Percentiles rank a stretch among this genome's conserved stretches.
Evolutionary conservation across 2,329 filamentous ascomycete species (phyloP).

Genomic region (Colletotrichum nymphaeae): DNA sequence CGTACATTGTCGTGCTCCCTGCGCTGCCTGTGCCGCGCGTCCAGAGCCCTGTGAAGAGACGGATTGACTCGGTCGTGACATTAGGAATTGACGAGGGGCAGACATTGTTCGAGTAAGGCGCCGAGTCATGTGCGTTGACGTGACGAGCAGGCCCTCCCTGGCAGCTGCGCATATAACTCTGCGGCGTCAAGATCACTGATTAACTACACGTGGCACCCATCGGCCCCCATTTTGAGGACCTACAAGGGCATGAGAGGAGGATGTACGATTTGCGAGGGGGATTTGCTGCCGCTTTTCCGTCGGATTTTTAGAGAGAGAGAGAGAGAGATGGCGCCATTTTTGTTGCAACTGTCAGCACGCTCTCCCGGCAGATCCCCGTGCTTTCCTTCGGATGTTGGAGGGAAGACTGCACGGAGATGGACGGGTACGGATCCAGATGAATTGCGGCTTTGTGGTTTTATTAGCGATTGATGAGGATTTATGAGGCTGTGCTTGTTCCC

Average conservation of each 20-base stretch:
- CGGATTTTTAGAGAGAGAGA: background rate
- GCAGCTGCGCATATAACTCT: background rate
- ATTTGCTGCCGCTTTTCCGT: background rate
- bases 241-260: background rate
- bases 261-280: background rate
- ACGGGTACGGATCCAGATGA: too few species aligned
- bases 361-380: background rate
- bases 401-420: background rate
- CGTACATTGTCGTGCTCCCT: background rate
- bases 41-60: background rate
- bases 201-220: constrained; percentile 22
- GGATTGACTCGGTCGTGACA: background rate
- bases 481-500: background rate
- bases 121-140: constrained; percentile 17
- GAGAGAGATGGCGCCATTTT: background rate
- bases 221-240: background rate
- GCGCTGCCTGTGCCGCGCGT: background rate
- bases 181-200: background rate
- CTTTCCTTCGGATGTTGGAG: background rate
- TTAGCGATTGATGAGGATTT: background rate
- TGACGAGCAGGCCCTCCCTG: background rate
- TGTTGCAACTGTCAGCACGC: background rate
- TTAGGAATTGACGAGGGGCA: background rate
- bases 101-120: background rate
- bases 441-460: background rate